Evolutionary conservation across 1,139 yeast genomes (phyloP).

Genomic region (Taiozyma sp.): DNA sequence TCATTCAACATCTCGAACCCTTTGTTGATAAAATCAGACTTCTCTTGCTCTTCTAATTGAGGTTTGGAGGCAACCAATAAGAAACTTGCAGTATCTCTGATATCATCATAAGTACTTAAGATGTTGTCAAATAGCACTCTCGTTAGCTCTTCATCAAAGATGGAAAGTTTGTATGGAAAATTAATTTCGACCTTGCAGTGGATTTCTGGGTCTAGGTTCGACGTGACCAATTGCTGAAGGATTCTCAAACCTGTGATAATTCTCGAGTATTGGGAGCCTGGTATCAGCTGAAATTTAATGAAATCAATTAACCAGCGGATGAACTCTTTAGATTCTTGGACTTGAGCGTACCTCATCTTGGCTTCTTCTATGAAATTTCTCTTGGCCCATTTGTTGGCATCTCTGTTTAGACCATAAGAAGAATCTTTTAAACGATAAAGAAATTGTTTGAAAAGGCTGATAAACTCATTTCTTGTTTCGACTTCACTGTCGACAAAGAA

Average conservation of each 20-base stretch:
- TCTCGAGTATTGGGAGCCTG: constrained; percentile 70
- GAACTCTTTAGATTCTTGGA: constrained; percentile 36
- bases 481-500: constrained; percentile 61
- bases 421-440: constrained; percentile 65
- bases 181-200: constrained; percentile 37
- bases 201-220: constrained; percentile 42
- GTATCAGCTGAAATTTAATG: constrained; percentile 42
- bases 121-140: constrained; percentile 55
- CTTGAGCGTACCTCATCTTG: constrained; percentile 22
- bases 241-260: constrained; percentile 46
- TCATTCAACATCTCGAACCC: constrained; percentile 47
- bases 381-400: constrained; percentile 34
- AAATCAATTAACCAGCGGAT: constrained; percentile 38
- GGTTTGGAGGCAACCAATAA: constrained; percentile 43
- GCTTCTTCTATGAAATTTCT: constrained; percentile 35
- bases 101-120: constrained; percentile 71
- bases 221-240: constrained; percentile 42
- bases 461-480: constrained; percentile 61
- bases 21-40: constrained; percentile 29
- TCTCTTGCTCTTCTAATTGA: constrained; percentile 21
- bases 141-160: constrained; percentile 37
- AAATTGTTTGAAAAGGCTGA: constrained; percentile 56
- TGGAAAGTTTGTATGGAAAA: constrained; percentile 41
- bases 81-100: constrained; percentile 50
- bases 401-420: constrained; percentile 50